Conservation (phyloP, 805 yeast genomes). For the Scheffersomyces lignosus region DNA sequence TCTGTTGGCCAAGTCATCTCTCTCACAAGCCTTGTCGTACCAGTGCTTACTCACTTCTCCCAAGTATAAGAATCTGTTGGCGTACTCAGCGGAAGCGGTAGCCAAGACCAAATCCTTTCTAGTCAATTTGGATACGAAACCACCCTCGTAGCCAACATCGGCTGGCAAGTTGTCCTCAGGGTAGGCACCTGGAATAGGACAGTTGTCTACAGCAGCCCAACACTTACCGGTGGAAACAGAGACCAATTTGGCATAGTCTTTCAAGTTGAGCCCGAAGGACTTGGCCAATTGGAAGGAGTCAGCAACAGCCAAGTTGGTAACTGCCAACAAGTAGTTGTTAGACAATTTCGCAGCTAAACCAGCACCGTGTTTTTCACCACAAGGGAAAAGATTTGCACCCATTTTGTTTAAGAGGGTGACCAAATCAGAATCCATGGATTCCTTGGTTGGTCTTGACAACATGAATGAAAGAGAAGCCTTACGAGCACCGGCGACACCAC, state of each 20-base stretch:
- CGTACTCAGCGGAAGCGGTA: constrained; percentile 34
- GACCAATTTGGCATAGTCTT: constrained; percentile 48
- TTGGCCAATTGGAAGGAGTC: constrained; percentile 56
- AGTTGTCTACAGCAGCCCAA: constrained; percentile 56
- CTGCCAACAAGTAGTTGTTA: constrained; percentile 53
- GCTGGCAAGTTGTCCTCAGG: constrained; percentile 44
- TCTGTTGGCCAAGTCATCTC: constrained; percentile 37
- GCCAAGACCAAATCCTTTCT: constrained; percentile 46
- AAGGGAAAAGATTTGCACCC: constrained; percentile 51
- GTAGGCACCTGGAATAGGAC: constrained; percentile 51
- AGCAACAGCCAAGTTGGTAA: constrained; percentile 53
- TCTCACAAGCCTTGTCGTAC: constrained; percentile 45
- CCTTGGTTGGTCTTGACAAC: constrained; percentile 41
- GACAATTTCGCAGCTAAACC: constrained; percentile 57
- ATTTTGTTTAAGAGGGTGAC: constrained; percentile 33
- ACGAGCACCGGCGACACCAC: constrained; percentile 55
- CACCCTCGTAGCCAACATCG: constrained; percentile 46
- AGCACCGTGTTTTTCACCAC: constrained; percentile 48
- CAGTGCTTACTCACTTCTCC: constrained; percentile 41
- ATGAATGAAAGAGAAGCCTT: constrained; percentile 53
- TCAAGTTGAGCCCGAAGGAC: constrained; percentile 47
- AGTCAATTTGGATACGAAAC: constrained; percentile 49
- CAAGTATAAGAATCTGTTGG: constrained; percentile 34
- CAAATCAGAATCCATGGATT: constrained; percentile 31
- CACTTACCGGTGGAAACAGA: constrained; percentile 53